Conservation (phyloP, 2,329 filamentous ascomycete genomes). For the Arthrocladium fulminans region DNA sequence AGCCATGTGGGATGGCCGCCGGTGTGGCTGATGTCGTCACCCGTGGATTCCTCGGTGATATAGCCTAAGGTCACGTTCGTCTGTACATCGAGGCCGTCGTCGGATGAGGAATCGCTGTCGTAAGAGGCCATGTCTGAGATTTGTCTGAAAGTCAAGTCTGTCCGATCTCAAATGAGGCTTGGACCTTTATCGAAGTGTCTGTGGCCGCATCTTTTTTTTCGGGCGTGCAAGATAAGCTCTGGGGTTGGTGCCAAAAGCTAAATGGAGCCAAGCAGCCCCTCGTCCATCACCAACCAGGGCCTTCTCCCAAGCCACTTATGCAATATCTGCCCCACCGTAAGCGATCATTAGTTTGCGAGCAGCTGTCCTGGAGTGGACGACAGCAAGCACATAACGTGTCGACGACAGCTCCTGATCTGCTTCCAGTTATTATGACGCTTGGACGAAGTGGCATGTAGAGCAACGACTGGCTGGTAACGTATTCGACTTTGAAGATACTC, state of each 20-base stretch:
- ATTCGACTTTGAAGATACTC: background rate
- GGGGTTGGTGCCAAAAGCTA: background rate
- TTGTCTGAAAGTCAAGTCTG: background rate
- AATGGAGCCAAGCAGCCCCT: background rate
- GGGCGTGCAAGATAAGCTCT: background rate
- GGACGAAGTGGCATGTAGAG: too few species aligned
- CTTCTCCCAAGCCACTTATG: background rate
- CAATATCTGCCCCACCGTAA: background rate
- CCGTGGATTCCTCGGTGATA: constrained; percentile 66
- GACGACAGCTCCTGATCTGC: too few species aligned
- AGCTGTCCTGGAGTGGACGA: background rate
- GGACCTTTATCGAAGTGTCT: background rate
- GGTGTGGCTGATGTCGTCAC: constrained; percentile 78
- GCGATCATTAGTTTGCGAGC: background rate
- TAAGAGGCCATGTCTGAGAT: constrained; percentile 58
- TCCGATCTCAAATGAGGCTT: background rate
- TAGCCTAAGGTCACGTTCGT: constrained; percentile 89
- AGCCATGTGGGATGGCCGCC: constrained; percentile 85
- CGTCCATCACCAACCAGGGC: background rate
- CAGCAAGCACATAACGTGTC: too few species aligned
- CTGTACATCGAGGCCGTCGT: constrained; percentile 48
- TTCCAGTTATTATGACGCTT: too few species aligned
- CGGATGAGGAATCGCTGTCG: constrained; percentile 74
- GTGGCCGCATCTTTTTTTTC: background rate
- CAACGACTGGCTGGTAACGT: too few species aligned